Conservation (phyloP, 73 alveolate species). For the Effrenium voratum region DNA sequence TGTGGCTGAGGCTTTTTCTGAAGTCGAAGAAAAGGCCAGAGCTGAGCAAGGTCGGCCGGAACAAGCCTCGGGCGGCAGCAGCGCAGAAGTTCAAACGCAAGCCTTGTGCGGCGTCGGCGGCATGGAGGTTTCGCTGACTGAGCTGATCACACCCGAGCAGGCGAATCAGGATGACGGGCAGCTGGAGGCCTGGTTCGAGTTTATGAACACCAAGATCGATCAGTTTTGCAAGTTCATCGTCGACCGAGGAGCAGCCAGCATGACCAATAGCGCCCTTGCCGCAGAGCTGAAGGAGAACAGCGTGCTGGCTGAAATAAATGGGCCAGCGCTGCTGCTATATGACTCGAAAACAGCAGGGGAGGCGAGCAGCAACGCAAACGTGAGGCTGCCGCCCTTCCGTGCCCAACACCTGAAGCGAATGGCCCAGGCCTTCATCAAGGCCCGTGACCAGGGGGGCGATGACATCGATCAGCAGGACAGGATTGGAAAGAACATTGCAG, state of each 20-base stretch:
- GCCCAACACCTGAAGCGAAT: neutral
- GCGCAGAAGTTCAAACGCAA: neutral
- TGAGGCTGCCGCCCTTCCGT: neutral
- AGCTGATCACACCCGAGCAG: neutral
- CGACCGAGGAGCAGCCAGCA: neutral
- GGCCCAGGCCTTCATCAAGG: neutral
- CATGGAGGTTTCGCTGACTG: neutral
- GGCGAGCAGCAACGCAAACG: neutral
- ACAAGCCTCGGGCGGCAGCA: neutral
- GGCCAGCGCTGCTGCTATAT: neutral
- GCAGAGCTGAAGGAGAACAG: neutral
- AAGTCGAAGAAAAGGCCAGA: neutral
- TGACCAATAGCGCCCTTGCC: neutral
- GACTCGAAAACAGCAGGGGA: neutral
- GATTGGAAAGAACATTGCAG: too few species aligned
- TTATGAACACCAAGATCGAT: neutral
- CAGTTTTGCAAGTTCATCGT: neutral
- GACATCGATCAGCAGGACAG: too few species aligned
- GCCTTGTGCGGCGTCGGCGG: neutral
- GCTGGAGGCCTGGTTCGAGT: neutral
- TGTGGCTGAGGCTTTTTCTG: neutral
- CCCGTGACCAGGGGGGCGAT: too few species aligned
- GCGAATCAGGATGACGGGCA: neutral
- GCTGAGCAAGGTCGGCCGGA: neutral
- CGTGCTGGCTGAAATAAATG: neutral